These are phyloP conservation scores for Ottelia alismoides DNA, from an alignment of 106 monocot genomes.

Conservation along the genomic window DNA sequence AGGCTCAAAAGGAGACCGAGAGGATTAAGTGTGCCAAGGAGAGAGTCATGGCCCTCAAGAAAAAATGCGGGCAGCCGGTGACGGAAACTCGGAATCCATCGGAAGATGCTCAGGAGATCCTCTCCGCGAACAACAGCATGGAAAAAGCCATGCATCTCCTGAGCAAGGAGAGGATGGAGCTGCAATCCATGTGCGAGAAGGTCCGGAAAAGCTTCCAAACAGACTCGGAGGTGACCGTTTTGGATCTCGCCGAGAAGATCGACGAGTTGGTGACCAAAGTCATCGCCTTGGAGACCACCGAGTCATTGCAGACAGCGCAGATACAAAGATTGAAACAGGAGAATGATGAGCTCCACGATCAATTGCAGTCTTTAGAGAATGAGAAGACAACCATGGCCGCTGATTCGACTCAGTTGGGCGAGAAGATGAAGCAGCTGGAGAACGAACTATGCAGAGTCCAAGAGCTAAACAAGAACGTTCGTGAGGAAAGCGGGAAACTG, in stretches of 20 bases:
- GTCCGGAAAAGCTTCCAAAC: no score
- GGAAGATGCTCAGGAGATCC: no score
- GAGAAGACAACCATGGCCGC: slow-evolving; percentile 4
- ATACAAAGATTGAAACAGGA: slow-evolving; percentile 20
- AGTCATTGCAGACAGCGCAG: slow-evolving; percentile 33
- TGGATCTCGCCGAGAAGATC: no score
- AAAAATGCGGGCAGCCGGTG: background rate
- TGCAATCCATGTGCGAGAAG: slow-evolving; percentile 15
- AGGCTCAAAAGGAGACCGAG: background rate
- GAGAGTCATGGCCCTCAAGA: background rate
- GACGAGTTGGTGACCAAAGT: no score
- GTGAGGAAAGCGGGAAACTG: slow-evolving; percentile 3
- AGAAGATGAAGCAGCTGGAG: slow-evolving; percentile 18
- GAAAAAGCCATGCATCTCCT: slow-evolving; percentile 1
- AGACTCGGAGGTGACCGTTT: no score
- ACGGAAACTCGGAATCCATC: no score
- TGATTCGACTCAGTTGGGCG: slow-evolving; percentile 2
- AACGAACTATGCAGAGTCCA: slow-evolving; percentile 30
- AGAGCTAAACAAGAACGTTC: slow-evolving; percentile 11
- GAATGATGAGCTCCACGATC: background rate
- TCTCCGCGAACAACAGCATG: background rate
- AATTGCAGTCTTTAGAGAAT: no score
- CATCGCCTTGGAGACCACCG: slow-evolving; percentile 23
- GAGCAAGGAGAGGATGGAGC: slow-evolving; percentile 11
- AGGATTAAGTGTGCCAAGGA: background rate